Conservation (phyloP, 169 alveolate species). For the Fabrea salina region DNA sequence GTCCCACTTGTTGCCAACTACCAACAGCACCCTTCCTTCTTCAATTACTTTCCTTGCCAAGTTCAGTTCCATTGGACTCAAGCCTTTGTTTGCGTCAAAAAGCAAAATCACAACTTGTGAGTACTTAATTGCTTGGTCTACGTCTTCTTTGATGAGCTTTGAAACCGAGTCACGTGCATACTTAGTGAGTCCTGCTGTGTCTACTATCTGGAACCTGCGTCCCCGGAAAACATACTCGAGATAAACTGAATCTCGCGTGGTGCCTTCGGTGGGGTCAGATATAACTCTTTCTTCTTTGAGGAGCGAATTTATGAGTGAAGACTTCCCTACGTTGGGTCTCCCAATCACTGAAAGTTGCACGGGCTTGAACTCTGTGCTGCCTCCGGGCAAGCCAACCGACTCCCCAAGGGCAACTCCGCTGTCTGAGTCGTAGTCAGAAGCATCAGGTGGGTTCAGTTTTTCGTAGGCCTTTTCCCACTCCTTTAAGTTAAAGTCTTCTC, state of each 20-base stretch:
- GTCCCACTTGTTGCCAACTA: conserved; percentile 79
- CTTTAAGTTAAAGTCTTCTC: conserved; percentile 39
- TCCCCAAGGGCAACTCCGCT: conserved; percentile 51
- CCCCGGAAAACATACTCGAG: conserved; percentile 56
- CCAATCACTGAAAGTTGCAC: conserved; percentile 62
- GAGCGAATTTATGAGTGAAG: conserved; percentile 57
- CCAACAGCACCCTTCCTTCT: conserved; percentile 69
- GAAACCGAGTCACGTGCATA: conserved; percentile 32
- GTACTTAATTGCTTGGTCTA: conserved; percentile 45
- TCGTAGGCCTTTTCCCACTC: conserved; percentile 69
- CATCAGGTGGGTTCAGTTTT: conserved; percentile 52
- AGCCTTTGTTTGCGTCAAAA: conserved; percentile 63
- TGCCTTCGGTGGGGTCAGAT: conserved; percentile 58
- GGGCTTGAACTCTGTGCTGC: conserved; percentile 39
- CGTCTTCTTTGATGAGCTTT: conserved; percentile 41
- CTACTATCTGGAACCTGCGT: conserved; percentile 57
- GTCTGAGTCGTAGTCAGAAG: conserved; percentile 74
- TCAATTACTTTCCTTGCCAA: conserved; percentile 49
- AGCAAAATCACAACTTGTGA: conserved; percentile 64
- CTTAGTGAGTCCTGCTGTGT: conserved; percentile 80
- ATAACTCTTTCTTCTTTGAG: conserved; percentile 62
- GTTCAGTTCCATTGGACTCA: conserved; percentile 54
- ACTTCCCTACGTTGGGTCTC: conserved; percentile 72
- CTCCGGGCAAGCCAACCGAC: conserved; percentile 32
- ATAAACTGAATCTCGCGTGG: conserved; percentile 64